Evolutionary conservation across 1,139 yeast genomes (phyloP), one percentile per base, ranked within the genome.

Genomic region (Magnusiomyces ingens): DNA sequence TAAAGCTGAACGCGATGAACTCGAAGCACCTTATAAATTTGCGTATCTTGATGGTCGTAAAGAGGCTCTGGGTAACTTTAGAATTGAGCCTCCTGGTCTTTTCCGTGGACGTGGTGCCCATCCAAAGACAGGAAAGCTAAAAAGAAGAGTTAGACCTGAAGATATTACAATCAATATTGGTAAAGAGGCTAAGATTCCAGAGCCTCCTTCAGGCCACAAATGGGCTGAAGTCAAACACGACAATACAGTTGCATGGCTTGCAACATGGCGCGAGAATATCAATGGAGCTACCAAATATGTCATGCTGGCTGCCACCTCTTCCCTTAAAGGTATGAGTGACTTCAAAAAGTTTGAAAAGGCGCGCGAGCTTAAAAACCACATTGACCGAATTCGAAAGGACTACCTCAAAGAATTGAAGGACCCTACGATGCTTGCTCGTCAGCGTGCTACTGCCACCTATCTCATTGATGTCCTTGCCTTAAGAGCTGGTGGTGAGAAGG

Each of bases 401-500:
- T 93, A 93, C 69, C 79, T 76, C 52, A 74, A 74, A 55, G 80
- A 84, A 67, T 73, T 93, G 58, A 86, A 84, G 64, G 85, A 87
- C 60, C 81, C 80, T 58, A 69, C 85, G 52, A 91, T 88, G 95
- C 79, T 82, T 55, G 88, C 86, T 54, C 78, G 99, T 58, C 98
- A 93, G 71, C 81, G 91, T 67, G 97, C 98, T 2, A 88, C 95
- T 1, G 97, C 97, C 1, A 88, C 93, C 51, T 93, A 91, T 68
- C 77, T 93, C 52, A 91, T 93, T 66, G 99, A 93, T 73, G 81
- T 84, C n/a, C 84, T 90, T 66, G 98, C 98, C 0, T 77, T 93
- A 59, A 87, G 98, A 85, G 98, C 98, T 0, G 98, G 98, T 67
- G 97, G 97, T 62, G 98, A 93, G 71, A 91, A 91, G 68, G 88